Evolutionary conservation across 2,329 filamentous ascomycete genomes (phyloP).

Genomic region (Amphichorda felina): DNA sequence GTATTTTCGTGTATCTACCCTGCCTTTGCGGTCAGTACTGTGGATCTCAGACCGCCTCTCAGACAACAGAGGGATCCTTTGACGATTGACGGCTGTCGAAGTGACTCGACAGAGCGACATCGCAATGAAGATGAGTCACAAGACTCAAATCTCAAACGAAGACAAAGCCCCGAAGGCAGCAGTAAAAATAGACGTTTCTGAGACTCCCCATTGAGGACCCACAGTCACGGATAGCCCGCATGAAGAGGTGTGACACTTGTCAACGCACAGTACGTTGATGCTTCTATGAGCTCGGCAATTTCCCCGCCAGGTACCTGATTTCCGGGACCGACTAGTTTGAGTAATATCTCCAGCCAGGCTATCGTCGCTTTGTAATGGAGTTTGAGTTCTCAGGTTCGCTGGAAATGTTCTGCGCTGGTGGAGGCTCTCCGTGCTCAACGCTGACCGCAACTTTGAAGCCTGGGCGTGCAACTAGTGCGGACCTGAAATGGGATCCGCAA

Average conservation of each 20-base stretch:
- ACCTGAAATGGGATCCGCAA: too few relatives aligned
- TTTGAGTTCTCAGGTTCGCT: too few relatives aligned
- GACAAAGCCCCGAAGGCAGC: too few relatives aligned
- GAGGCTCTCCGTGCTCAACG: not conserved
- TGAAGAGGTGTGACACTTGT: conserved; percentile 4
- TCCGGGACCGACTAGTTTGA: too few relatives aligned
- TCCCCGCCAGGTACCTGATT: not conserved
- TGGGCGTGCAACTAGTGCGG: not conserved
- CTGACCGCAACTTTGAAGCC: not conserved
- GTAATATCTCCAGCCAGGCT: too few relatives aligned
- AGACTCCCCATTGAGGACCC: not conserved
- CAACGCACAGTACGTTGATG: conserved; percentile 1
- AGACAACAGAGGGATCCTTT: too few relatives aligned
- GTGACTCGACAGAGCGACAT: not conserved
- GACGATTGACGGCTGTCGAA: too few relatives aligned
- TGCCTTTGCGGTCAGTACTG: too few relatives aligned
- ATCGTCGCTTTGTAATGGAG: too few relatives aligned
- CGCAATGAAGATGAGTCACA: not conserved
- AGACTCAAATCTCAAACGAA: not conserved
- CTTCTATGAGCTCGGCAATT: not conserved
- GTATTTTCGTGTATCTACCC: too few relatives aligned
- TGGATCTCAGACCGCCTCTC: too few relatives aligned
- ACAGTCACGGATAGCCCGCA: conserved; percentile 1
- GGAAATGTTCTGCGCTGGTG: not conserved
- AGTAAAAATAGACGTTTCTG: not conserved